Evolutionary conservation across 2,329 filamentous ascomycete genomes (phyloP).

Genomic region (Corynespora cassiicola): DNA sequence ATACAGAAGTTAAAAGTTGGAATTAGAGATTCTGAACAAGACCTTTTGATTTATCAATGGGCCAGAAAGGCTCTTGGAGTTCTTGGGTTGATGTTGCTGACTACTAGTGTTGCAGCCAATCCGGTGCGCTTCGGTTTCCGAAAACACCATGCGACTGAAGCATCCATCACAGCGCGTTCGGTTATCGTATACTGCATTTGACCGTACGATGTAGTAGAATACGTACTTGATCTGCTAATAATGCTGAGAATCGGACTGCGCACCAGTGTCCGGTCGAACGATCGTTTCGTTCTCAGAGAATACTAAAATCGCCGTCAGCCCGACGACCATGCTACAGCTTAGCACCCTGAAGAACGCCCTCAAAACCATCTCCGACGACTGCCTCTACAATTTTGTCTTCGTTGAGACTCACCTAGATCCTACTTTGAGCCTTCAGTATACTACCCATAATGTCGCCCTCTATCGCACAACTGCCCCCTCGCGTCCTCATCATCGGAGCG

Average conservation of each 20-base stretch:
- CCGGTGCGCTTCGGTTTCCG: not conserved
- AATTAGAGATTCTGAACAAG: not conserved
- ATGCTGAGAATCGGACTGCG: constrained; percentile 10
- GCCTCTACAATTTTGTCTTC: not conserved
- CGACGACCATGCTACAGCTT: not conserved
- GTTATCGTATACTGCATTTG: constrained; percentile 2
- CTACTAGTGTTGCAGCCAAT: not conserved
- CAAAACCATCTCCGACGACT: not conserved
- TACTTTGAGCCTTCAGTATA: constrained; percentile 2
- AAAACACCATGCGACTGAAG: not conserved
- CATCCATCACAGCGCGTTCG: constrained; percentile 1
- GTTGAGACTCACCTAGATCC: constrained; percentile 1
- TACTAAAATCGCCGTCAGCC: too few relatives aligned
- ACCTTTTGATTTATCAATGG: not conserved
- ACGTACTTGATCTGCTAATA: not conserved
- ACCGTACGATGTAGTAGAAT: not conserved
- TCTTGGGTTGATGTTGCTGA: not conserved
- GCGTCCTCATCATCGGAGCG: constrained; percentile 23
- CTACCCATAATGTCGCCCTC: constrained; percentile 10
- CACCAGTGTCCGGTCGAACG: constrained; percentile 9
- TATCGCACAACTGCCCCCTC: constrained; percentile 5
- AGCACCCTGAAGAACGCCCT: not conserved
- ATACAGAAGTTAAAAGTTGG: too few relatives aligned
- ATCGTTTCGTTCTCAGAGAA: constrained; percentile 1
- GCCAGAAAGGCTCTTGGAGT: not conserved